Evolutionary conservation across 176 grass and related monocot species (phyloP).

Genomic region (Carex scoparia): DNA sequence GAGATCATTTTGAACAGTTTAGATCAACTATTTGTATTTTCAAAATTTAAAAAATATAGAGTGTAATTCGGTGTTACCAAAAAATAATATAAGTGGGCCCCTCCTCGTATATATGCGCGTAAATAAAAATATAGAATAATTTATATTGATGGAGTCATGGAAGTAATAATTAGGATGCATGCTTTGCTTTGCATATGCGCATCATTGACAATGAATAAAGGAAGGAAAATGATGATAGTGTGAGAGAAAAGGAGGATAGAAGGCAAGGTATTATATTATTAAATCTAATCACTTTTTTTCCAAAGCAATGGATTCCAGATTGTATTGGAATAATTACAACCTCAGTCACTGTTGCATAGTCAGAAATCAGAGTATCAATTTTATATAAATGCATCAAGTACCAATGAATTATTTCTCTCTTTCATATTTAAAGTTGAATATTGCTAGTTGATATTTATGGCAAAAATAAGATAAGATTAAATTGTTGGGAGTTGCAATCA

Average conservation of each 20-base stretch:
- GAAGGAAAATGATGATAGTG: not conserved
- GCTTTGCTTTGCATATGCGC: not conserved
- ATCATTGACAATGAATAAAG: not conserved
- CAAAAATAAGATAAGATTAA: too few relatives aligned
- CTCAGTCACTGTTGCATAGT: not conserved
- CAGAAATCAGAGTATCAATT: not conserved
- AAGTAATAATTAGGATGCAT: not conserved
- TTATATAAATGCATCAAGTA: too few relatives aligned
- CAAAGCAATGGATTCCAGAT: not conserved
- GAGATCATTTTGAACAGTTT: too few relatives aligned
- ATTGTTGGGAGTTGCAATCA: not conserved
- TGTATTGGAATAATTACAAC: not conserved
- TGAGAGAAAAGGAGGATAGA: not conserved
- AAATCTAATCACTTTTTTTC: not conserved
- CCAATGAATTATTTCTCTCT: not conserved
- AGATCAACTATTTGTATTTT: too few relatives aligned
- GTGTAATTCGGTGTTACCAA: too few relatives aligned
- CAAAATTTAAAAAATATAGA: too few relatives aligned
- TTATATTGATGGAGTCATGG: not conserved
- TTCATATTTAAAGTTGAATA: not conserved
- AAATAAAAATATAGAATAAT: too few relatives aligned
- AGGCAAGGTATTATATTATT: not conserved
- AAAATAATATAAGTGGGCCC: too few relatives aligned
- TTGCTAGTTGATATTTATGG: not conserved
- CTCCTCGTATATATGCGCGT: too few relatives aligned